Percentiles rank a stretch among this genome's conserved stretches.
Evolutionary conservation across 2,329 filamentous ascomycete species (phyloP).

Genomic region (Neoascochyta sp.): DNA sequence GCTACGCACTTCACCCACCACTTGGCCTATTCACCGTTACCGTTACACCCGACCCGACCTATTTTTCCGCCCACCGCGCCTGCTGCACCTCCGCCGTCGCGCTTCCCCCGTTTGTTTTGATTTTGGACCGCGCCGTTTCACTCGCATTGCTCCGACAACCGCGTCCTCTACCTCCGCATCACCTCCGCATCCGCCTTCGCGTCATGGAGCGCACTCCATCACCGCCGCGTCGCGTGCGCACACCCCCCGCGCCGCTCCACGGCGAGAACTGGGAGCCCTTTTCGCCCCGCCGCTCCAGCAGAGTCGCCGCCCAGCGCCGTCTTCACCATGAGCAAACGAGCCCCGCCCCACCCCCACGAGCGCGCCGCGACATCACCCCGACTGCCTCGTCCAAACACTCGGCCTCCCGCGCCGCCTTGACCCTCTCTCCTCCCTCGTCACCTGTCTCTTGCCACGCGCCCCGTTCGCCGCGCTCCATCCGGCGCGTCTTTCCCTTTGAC

Average conservation of each 20-base stretch:
- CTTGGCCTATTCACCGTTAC: no score
- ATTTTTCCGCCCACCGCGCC: slow-evolving; percentile 4
- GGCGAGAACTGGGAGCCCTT: slow-evolving; percentile 73
- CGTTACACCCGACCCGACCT: no score
- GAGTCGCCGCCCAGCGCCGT: slow-evolving; percentile 56
- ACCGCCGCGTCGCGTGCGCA: slow-evolving; percentile 56
- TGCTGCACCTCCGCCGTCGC: no score
- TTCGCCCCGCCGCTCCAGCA: slow-evolving; percentile 61
- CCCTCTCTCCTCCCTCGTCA: slow-evolving; percentile 44
- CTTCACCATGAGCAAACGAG: slow-evolving; percentile 23
- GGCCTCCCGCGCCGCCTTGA: slow-evolving; percentile 43
- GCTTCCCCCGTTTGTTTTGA: slow-evolving; percentile 31
- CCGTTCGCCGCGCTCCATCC: slow-evolving; percentile 29
- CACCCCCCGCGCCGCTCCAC: slow-evolving; percentile 65
- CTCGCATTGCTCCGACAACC: slow-evolving; percentile 13
- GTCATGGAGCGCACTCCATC: slow-evolving; percentile 58
- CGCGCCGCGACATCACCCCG: slow-evolving; percentile 29
- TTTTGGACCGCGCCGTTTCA: slow-evolving; percentile 16
- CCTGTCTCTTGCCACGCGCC: slow-evolving; percentile 35
- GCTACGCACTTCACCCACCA: slow-evolving; percentile 8
- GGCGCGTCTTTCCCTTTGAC: slow-evolving; percentile 26
- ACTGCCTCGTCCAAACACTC: slow-evolving; percentile 23
- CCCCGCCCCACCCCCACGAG: slow-evolving; percentile 15
- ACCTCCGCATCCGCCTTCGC: slow-evolving; percentile 6
- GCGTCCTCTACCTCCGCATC: slow-evolving; percentile 2